Evolutionary conservation across 2,329 filamentous ascomycete species (phyloP), one percentile per base, ranked within the genome.

Genomic region (Ascochyta viciae-villosae): DNA sequence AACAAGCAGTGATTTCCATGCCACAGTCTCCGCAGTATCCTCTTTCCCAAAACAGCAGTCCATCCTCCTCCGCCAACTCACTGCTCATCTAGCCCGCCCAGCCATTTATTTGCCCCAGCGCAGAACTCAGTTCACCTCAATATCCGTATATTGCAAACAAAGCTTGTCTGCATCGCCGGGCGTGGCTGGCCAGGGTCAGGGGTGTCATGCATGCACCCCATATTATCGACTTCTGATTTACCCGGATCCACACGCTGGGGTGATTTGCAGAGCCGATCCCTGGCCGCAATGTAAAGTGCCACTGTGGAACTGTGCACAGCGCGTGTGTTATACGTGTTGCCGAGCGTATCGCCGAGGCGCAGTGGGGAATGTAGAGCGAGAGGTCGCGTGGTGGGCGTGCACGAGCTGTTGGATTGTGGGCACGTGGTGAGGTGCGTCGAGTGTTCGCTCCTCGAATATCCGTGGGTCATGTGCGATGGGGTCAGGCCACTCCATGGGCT

Each of bases 151-250:
- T 50, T 50, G 26, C 37, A 53, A 19, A 31, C 24, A 38, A 43
- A 47, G 45, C 47, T 50, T 56, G 37, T 50, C 47, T 23, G 41
- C 40, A 35, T 34, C 41, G 34, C 44, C 46, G 15, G 24, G 37
- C 34, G 37, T 22, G 37, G 33, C 33, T 27, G 22, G 16, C 42
- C 33, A 5, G 53, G 42, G 15, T 33, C 47, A 50, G 37, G 48
- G 53, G 24, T 34, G 31, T 38, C 10, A n/a, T 37, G 41, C 38
- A 56, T 55, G 46, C 46, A 50, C 53, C 53, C 53, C 53, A 47
- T 50, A 47, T 24, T 54, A 50, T 50, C 43, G 37, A 56, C 24
- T 35, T 46, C 9, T 3, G 45, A 50, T 56, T 56, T 56, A 56
- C 19, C 53, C 53, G 53, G 53, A 37, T 31, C 52, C 41, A 55